A percentile compares a stretch with the other conserved stretches of the same genome.
Conservation (phyloP, 345 rosid genomes). For the Gossypium australe region DNA sequence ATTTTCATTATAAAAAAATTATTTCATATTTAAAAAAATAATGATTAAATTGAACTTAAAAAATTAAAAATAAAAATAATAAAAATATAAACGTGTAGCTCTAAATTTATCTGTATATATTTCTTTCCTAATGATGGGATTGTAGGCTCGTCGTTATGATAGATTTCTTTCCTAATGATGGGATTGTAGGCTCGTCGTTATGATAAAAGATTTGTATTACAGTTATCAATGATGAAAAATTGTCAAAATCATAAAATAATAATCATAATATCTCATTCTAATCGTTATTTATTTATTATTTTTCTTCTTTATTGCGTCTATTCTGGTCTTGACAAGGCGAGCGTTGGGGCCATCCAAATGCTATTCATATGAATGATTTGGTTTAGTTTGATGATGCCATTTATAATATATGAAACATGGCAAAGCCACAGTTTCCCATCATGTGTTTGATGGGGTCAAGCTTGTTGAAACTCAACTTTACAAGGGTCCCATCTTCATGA, state of each 20-base stretch:
- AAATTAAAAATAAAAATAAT: too few relatives aligned
- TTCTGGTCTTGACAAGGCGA: not conserved
- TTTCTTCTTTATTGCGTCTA: not conserved
- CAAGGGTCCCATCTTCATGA: conserved; percentile 1
- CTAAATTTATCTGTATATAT: too few relatives aligned
- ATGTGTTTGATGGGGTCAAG: not conserved
- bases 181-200: too few relatives aligned
- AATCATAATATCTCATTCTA: not conserved
- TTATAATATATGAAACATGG: not conserved
- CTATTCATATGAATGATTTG: not conserved
- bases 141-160: too few relatives aligned
- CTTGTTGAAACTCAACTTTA: not conserved
- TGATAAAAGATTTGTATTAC: too few relatives aligned
- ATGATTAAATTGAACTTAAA: too few relatives aligned
- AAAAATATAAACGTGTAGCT: too few relatives aligned
- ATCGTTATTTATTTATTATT: not conserved
- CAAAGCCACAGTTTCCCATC: conserved; percentile 1
- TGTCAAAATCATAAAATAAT: not conserved
- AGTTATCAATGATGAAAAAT: too few relatives aligned
- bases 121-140: too few relatives aligned
- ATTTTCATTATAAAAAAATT: too few relatives aligned
- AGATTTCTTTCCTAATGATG: too few relatives aligned
- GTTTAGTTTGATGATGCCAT: not conserved
- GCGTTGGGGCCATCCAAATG: not conserved
- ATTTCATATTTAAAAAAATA: too few relatives aligned